Conservation (phyloP, 2,329 filamentous ascomycete species). For the Trichoderma semiorbis region DNA sequence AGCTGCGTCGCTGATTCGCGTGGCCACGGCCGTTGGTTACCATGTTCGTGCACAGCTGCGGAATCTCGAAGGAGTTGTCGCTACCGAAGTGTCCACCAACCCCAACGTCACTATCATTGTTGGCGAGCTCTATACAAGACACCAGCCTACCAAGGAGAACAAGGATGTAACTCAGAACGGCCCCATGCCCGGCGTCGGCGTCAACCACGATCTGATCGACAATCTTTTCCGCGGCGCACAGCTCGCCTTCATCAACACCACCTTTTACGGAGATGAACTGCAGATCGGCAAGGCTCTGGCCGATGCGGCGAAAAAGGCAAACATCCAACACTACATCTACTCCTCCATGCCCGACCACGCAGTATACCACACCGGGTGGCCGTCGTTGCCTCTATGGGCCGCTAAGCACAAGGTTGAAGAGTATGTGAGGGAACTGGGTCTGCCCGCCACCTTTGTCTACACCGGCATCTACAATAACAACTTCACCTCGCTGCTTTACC, state of each 20-base stretch:
- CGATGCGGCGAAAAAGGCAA: constrained; percentile 79
- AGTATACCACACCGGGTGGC: constrained; percentile 72
- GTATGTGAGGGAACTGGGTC: constrained; percentile 76
- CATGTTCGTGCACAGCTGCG: constrained; percentile 88
- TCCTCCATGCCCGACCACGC: constrained; percentile 96
- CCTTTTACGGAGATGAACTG: constrained; percentile 92
- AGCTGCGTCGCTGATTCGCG: constrained; percentile 89
- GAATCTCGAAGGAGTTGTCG: constrained; percentile 81
- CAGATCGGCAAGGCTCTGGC: constrained; percentile 84
- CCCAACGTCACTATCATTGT: constrained; percentile 69
- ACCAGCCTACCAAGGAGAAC: constrained; percentile 47
- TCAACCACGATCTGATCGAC: constrained; percentile 69
- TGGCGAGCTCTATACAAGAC: constrained; percentile 60
- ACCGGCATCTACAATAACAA: constrained; percentile 99
- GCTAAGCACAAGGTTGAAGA: constrained; percentile 91
- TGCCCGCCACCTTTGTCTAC: constrained; percentile 91
- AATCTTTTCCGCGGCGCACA: constrained; percentile 80
- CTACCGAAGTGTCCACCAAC: constrained; percentile 76
- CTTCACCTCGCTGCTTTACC: constrained; percentile 89
- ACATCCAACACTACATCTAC: constrained; percentile 90
- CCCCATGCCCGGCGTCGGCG: constrained; percentile 59
- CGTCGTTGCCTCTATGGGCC: constrained; percentile 83
- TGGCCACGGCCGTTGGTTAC: constrained; percentile 90
- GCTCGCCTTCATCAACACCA: constrained; percentile 96
- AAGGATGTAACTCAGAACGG: constrained; percentile 66